phyloP scores from a whole-genome alignment of 176 grass and related monocot species.

The Zoysia japonica region DNA sequence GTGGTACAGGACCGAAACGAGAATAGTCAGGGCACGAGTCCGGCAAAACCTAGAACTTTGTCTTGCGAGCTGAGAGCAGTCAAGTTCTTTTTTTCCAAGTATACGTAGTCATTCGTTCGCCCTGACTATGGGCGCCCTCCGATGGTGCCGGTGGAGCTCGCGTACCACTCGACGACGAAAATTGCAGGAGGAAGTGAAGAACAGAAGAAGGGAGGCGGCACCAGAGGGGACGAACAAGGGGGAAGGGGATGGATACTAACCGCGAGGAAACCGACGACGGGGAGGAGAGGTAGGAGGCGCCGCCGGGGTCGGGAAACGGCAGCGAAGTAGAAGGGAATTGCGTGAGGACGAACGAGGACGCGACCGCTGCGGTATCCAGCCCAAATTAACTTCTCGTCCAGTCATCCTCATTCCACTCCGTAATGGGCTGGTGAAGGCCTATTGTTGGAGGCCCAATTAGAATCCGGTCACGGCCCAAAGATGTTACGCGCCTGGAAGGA shows the following conservation, averaged over 20 bases:
- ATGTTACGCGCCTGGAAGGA: background rate
- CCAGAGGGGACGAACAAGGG: background rate
- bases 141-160: background rate
- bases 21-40: background rate
- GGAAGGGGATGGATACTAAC: background rate
- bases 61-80: background rate
- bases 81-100: no score
- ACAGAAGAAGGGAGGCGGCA: background rate
- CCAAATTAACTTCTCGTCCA: background rate
- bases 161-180: background rate
- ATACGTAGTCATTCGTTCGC: background rate
- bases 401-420: background rate
- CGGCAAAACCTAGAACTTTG: background rate
- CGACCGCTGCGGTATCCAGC: background rate
- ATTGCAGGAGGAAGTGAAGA: background rate
- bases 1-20: background rate
- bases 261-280: conserved; percentile 2
- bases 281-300: background rate
- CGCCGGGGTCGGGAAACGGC: conserved; percentile 12
- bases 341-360: background rate
- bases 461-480: background rate
- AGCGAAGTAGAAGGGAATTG: background rate
- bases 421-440: background rate
- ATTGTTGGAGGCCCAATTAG: background rate
- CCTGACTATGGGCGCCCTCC: background rate